Base-by-base conservation (phyloP, 148 eudicot genomes). In the Fagopyrum tataricum region DNA sequence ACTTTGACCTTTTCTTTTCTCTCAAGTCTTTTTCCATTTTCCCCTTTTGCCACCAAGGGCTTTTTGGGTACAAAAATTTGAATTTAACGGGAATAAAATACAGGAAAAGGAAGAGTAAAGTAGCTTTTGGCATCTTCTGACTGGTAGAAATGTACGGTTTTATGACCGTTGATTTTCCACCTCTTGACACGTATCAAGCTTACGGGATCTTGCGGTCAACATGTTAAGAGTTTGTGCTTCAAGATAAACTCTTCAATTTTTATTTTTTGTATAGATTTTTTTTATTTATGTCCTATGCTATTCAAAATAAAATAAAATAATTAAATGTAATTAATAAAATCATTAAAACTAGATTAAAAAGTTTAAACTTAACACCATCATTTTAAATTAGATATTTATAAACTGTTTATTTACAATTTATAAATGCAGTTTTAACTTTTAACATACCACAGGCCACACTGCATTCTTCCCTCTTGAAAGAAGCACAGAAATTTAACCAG, bases 1-100 rank as follows among this genome's bases (percentile, higher is more conserved):
- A 62, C 67, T 62, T 62, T 62, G 67, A 62, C 67, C 67, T 62
- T 46, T 46, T 46, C 49, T 62, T 20, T 62, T 21, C 67, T 23
- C 67, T 18, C 5, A 12, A 1, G 67, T 62, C 14, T 23, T 18
- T 9, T 68, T 37, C 23, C 20, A 6, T 10, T 44, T 62, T 15
- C 3, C 46, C 46, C 15, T 68, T 68, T 17, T 37, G 21, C 47
- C 17, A 18, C 9, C 71, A 37, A 48, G n/a, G 49, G 4, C 8
- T 10, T 55, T 55, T 55, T 21, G 4, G 12, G 24, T 15, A 49
- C 55, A 49, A 49, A 13, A 3, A 14, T 15, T 49, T 14, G 5
- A 15, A 49, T 13, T 49, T 49, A 13, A 18, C 15, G 55, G 55
- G 55, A 15, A 49, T 49, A 49, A 14, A 49, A 49, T 31, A 31